Conservation (phyloP, 148 eudicot genomes). For the Amaranthus hypochondriacus region DNA sequence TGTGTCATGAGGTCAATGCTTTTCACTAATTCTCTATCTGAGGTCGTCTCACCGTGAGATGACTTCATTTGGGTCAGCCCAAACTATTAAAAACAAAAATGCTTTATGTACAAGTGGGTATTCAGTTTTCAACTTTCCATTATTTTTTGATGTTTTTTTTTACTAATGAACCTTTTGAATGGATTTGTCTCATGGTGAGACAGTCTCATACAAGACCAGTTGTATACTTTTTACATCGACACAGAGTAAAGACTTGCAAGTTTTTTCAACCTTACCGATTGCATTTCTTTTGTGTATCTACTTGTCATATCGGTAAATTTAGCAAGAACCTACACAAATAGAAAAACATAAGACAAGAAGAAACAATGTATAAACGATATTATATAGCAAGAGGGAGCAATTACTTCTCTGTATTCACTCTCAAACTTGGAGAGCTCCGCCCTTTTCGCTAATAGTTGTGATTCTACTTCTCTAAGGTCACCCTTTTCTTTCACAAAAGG, state of each 20-base stretch:
- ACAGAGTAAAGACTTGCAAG: background rate
- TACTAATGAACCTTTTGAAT: too few relatives aligned
- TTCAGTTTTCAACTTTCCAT: too few relatives aligned
- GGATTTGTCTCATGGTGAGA: too few relatives aligned
- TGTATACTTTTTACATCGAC: too few relatives aligned
- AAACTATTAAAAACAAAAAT: too few relatives aligned
- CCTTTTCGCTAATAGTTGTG: conserved; percentile 72
- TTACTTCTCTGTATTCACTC: conserved; percentile 86
- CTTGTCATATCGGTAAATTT: conserved; percentile 90
- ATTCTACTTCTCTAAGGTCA: conserved; percentile 74
- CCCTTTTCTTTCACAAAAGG: conserved; percentile 65
- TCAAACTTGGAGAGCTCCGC: conserved; percentile 86
- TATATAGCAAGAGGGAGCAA: background rate
- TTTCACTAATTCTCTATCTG: background rate
- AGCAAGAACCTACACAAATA: conserved; percentile 55
- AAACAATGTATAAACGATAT: background rate
- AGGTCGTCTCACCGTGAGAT: too few relatives aligned
- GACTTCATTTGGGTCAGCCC: too few relatives aligned
- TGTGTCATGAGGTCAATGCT: background rate
- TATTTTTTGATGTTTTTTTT: too few relatives aligned
- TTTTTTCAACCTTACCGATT: conserved; percentile 46
- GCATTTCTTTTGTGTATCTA: conserved; percentile 90
- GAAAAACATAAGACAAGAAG: conserved; percentile 6
- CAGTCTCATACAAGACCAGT: too few relatives aligned
- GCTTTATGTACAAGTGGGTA: too few relatives aligned